Evolutionary conservation across 2,329 filamentous ascomycete genomes (phyloP).

Genomic region (Cytospora paraplurivora): DNA sequence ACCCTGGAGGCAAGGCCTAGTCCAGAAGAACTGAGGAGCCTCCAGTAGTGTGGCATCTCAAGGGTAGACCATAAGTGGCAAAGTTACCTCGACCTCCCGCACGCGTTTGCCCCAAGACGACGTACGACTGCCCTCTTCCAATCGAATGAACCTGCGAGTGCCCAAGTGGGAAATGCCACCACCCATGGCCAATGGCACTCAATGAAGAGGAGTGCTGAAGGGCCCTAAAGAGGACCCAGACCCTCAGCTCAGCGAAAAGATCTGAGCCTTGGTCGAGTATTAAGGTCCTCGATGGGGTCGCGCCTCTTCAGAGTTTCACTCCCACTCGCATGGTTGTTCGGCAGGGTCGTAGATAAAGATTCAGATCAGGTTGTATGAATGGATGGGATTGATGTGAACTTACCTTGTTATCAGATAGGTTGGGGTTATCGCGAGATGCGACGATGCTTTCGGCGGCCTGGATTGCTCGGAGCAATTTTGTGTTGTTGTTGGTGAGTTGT

Average conservation of each 20-base stretch:
- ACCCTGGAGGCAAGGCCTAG: not conserved
- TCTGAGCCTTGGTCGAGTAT: constrained; percentile 6
- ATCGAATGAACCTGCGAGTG: constrained; percentile 16
- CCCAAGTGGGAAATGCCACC: constrained; percentile 15
- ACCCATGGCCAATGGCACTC: not conserved
- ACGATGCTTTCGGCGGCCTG: not conserved
- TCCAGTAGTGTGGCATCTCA: constrained; percentile 16
- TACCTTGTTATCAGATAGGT: not conserved
- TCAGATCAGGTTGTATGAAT: constrained; percentile 9
- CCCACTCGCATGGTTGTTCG: constrained; percentile 8
- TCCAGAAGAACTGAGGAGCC: not conserved
- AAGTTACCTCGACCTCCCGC: constrained; percentile 13
- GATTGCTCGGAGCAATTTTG: not conserved
- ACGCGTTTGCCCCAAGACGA: not conserved
- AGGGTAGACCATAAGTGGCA: constrained; percentile 11
- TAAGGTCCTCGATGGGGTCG: not conserved
- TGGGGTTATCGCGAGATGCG: not conserved
- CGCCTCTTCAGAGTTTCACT: constrained; percentile 12
- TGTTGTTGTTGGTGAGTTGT: not conserved
- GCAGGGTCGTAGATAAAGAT: constrained; percentile 16
- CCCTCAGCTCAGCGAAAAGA: constrained; percentile 10
- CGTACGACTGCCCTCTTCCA: constrained; percentile 11
- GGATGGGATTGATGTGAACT: not conserved
- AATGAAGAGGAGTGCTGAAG: constrained; percentile 1
- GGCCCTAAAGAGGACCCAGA: not conserved